These are phyloP conservation scores for Heterobasidion occidentale DNA, from an alignment of 1,284 basidiomycete species.

Conservation along the genomic window DNA sequence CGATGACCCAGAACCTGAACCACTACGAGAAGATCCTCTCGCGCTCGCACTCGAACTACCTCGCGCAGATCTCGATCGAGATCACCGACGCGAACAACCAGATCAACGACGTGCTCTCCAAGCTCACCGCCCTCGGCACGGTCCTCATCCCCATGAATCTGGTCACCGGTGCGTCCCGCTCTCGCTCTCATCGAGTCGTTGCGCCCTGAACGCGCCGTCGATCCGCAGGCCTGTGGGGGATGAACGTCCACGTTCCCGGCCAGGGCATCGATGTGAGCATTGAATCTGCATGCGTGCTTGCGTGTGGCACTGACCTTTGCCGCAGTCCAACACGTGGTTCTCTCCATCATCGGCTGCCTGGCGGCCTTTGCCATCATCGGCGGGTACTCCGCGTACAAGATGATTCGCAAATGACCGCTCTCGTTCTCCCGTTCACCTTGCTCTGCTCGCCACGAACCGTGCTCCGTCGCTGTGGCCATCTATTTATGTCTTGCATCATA, in stretches of 20 bases:
- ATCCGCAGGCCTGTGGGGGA: slow-evolving; percentile 70
- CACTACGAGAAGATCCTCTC: slow-evolving; percentile 99
- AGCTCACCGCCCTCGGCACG: slow-evolving; percentile 96
- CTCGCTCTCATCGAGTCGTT: not conserved
- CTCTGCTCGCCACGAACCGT: not conserved
- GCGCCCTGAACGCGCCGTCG: slow-evolving; percentile 6
- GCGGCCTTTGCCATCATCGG: slow-evolving; percentile 75
- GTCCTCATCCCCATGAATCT: slow-evolving; percentile 96
- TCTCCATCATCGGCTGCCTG: slow-evolving; percentile 74
- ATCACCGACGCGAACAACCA: slow-evolving; percentile 99
- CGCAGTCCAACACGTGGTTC: slow-evolving; percentile 49
- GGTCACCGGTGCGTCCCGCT: slow-evolving; percentile 64
- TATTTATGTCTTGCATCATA: too few relatives aligned
- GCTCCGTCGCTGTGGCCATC: too few relatives aligned
- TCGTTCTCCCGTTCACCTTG: not conserved
- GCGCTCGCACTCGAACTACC: slow-evolving; percentile 98
- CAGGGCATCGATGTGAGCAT: slow-evolving; percentile 44
- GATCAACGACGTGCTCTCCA: slow-evolving; percentile 99
- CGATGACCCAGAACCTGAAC: slow-evolving; percentile 99
- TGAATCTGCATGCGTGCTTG: slow-evolving; percentile 14
- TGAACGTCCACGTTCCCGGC: slow-evolving; percentile 92
- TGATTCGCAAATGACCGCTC: slow-evolving; percentile 32
- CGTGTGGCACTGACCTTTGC: not conserved
- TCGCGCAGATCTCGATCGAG: slow-evolving; percentile 97
- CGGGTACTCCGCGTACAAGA: slow-evolving; percentile 77